phyloP scores from a whole-genome alignment of 2,329 filamentous ascomycete species.

The Colletotrichum sojae region DNA sequence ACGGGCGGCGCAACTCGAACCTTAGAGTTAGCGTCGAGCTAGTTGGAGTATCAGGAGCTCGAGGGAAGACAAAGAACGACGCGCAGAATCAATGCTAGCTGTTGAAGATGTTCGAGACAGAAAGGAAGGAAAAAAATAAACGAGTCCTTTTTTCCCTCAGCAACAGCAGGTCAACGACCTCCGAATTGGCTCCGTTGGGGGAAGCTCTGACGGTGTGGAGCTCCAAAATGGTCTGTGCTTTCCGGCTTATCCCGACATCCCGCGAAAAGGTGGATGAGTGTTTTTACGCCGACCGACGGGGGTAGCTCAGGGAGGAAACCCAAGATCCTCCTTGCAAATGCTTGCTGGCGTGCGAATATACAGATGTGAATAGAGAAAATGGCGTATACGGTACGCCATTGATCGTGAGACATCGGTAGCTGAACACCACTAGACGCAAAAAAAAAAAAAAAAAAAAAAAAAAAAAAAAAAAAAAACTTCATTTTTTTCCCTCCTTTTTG shows the following conservation, averaged over 20 bases:
- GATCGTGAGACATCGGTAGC: too few species aligned
- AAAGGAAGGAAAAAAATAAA: conserved; percentile 29
- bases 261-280: conserved; percentile 2
- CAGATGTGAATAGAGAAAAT: too few species aligned
- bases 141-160: conserved; percentile 19
- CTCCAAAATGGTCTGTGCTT: conserved; percentile 11
- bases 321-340: too few species aligned
- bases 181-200: conserved; percentile 35
- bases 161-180: conserved; percentile 16
- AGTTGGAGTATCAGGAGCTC: conserved; percentile 22
- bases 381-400: too few species aligned
- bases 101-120: not conserved
- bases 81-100: conserved; percentile 11
- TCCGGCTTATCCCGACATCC: conserved; percentile 36
- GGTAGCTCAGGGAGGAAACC: too few species aligned
- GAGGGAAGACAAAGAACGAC: not conserved
- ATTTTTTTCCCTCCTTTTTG: too few species aligned
- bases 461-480: too few species aligned
- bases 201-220: conserved; percentile 30
- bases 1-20: conserved; percentile 13
- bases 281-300: not conserved
- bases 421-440: too few species aligned
- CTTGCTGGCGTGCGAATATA: too few species aligned
- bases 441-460: too few species aligned
- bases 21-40: conserved; percentile 13